Conservation (phyloP, 495 filamentous ascomycete species). For the Penicillium flavigenum region DNA sequence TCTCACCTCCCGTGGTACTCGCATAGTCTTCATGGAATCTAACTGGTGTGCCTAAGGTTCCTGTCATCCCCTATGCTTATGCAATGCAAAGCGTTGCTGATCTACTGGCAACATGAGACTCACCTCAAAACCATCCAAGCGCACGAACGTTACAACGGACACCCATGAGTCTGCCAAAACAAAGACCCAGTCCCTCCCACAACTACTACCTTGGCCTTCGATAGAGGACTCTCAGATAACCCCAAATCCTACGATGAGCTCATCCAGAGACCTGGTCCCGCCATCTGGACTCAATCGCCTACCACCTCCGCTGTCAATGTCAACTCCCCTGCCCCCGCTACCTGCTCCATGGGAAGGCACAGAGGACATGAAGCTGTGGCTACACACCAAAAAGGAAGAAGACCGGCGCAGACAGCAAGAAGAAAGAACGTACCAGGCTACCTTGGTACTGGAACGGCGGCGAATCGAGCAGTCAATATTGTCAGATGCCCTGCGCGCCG, state of each 20-base stretch:
- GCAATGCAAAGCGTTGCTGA: neutral
- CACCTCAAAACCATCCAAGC: neutral
- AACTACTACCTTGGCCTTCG: constrained; percentile 36
- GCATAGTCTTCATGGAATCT: constrained; percentile 9
- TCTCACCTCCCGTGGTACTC: neutral
- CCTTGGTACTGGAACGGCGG: constrained; percentile 73
- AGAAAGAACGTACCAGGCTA: constrained; percentile 82
- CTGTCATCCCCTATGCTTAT: neutral
- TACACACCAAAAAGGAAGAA: constrained; percentile 80
- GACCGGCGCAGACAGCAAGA: constrained; percentile 82
- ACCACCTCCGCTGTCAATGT: constrained; percentile 35
- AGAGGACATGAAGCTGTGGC: constrained; percentile 82
- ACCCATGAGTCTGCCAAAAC: neutral
- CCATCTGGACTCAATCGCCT: constrained; percentile 40
- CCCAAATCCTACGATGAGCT: constrained; percentile 33
- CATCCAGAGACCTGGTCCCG: constrained; percentile 39
- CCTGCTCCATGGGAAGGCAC: constrained; percentile 70
- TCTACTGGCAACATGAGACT: neutral
- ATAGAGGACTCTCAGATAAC: constrained; percentile 19
- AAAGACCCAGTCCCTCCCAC: neutral
- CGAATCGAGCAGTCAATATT: constrained; percentile 83
- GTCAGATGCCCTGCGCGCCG: constrained; percentile 72
- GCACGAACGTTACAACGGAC: neutral
- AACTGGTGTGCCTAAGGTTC: constrained; percentile 18
- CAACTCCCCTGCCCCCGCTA: constrained; percentile 61